phyloP scores from a whole-genome alignment of 768 basidiomycete species.

The Suillus sp. region DNA sequence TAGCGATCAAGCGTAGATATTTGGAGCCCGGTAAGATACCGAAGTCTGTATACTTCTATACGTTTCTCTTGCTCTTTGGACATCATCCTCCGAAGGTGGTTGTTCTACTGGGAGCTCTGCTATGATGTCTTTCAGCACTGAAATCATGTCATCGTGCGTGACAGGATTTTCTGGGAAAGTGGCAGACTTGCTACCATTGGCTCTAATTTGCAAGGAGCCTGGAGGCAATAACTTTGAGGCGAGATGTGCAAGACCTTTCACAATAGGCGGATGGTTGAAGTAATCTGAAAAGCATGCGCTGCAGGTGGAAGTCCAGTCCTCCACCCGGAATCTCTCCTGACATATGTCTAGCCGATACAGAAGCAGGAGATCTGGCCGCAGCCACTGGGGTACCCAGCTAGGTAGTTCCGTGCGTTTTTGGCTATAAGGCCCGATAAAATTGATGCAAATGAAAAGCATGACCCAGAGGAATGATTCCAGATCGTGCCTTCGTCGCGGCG shows the following conservation, averaged over 20 bases:
- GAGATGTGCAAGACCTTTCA: neutral
- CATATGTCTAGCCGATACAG: neutral
- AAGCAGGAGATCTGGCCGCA: neutral
- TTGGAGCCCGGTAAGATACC: neutral
- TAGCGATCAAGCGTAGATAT: neutral
- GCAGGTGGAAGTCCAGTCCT: neutral
- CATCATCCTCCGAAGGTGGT: neutral
- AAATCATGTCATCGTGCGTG: neutral
- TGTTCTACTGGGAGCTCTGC: neutral
- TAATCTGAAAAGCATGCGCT: neutral
- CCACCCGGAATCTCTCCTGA: neutral
- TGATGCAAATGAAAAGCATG: slow-evolving; percentile 4
- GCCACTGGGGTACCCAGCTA: neutral
- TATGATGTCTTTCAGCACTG: neutral
- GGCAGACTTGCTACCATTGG: neutral
- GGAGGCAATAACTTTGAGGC: neutral
- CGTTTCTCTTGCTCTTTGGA: neutral
- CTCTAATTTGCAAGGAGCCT: neutral
- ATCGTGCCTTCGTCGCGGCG: slow-evolving; percentile 1
- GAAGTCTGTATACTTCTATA: slow-evolving; percentile 1
- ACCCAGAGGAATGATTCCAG: slow-evolving; percentile 2
- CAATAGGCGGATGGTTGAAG: neutral
- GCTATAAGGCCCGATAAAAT: neutral
- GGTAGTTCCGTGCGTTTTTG: neutral
- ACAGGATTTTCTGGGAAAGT: slow-evolving; percentile 1